Evolutionary conservation across 176 grass and related monocot genomes (phyloP).

Genomic region (Poa pratensis): DNA sequence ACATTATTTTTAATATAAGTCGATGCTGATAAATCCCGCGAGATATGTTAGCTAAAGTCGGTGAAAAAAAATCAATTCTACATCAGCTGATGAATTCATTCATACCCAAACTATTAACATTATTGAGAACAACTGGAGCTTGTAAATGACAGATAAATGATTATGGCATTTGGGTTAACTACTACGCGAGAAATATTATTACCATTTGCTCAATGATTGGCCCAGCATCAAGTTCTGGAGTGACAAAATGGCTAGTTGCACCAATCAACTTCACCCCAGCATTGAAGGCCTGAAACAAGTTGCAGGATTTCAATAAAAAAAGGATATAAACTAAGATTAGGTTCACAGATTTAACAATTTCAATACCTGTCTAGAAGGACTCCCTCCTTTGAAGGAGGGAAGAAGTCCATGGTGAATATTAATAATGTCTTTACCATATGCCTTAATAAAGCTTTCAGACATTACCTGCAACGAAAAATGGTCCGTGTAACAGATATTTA

Average conservation of each 20-base stretch:
- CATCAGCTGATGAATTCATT: slow-evolving; percentile 1
- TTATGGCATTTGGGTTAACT: not conserved
- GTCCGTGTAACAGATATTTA: slow-evolving; percentile 2
- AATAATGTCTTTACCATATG: slow-evolving; percentile 92
- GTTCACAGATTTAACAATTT: slow-evolving; percentile 28
- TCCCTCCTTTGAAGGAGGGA: slow-evolving; percentile 94
- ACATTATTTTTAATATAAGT: not conserved
- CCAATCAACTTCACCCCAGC: slow-evolving; percentile 98
- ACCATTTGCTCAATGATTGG: slow-evolving; percentile 99
- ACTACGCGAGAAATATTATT: slow-evolving; percentile 21
- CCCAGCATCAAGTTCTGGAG: slow-evolving; percentile 85
- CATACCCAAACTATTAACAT: not conserved
- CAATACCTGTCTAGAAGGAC: slow-evolving; percentile 85
- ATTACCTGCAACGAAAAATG: slow-evolving; percentile 59
- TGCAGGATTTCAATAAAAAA: not conserved
- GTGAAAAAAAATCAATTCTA: not conserved
- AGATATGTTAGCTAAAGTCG: not conserved
- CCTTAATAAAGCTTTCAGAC: slow-evolving; percentile 73
- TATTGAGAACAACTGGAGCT: not conserved
- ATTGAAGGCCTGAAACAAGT: slow-evolving; percentile 78
- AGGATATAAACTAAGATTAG: not conserved
- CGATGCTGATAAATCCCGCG: not conserved
- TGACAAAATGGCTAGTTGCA: slow-evolving; percentile 96
- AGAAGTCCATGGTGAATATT: slow-evolving; percentile 99
- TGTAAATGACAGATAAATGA: slow-evolving; percentile 7